phyloP scores from a whole-genome alignment of 108 stramenopile species.

The Mediolabrus comicus region DNA sequence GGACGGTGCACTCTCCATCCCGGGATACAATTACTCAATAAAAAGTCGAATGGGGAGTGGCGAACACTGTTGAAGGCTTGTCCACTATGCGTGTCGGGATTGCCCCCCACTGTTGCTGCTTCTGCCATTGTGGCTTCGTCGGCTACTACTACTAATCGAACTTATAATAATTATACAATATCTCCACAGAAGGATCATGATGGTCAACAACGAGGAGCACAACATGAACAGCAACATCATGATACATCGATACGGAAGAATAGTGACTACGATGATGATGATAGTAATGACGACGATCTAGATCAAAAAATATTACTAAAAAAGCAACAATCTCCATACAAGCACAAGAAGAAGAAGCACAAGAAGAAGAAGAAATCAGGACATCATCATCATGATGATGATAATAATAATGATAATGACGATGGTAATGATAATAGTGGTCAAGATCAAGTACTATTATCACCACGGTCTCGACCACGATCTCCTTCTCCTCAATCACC shows the following conservation, averaged over 20 bases:
- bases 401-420: not conserved
- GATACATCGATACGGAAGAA: not conserved
- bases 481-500: not conserved
- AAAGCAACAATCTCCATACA: not conserved
- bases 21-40: conserved; percentile 22
- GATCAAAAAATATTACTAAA: not conserved
- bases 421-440: not conserved
- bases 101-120: conserved; percentile 4
- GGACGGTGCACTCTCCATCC: conserved; percentile 31
- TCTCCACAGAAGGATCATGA: too few relatives aligned
- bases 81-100: conserved; percentile 25
- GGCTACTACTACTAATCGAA: not conserved
- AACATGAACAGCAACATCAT: too few relatives aligned
- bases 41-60: conserved; percentile 39
- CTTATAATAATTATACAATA: not conserved
- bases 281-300: not conserved
- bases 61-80: conserved; percentile 20
- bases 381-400: not conserved
- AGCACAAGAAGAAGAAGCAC: not conserved
- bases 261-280: too few relatives aligned
- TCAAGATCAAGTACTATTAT: too few relatives aligned
- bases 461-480: not conserved
- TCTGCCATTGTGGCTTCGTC: not conserved
- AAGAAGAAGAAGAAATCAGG: not conserved
- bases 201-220: not conserved